These are phyloP conservation scores for Xylaria polymorpha DNA, from an alignment of 2,329 filamentous ascomycete genomes.

Conservation along the genomic window DNA sequence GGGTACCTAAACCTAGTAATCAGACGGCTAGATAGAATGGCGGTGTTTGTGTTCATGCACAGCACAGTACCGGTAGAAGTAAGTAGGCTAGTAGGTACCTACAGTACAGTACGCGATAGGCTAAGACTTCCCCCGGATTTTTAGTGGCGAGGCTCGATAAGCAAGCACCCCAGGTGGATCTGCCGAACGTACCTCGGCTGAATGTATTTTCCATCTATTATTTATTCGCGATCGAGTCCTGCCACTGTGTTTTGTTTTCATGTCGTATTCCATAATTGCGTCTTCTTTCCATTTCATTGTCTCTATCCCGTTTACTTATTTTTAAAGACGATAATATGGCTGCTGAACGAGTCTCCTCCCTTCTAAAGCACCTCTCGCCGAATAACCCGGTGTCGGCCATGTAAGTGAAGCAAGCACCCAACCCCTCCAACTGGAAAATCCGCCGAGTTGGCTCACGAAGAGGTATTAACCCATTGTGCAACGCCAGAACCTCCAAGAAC, in stretches of 20 bases:
- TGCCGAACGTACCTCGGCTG: conserved; percentile 27
- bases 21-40: not conserved
- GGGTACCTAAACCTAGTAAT: too few relatives aligned
- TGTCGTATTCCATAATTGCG: not conserved
- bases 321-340: conserved; percentile 70
- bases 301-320: not conserved
- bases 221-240: not conserved
- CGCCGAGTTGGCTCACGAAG: not conserved
- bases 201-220: conserved; percentile 13
- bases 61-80: too few relatives aligned
- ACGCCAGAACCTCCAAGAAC: conserved; percentile 83
- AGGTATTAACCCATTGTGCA: conserved; percentile 15
- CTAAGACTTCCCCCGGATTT: conserved; percentile 11
- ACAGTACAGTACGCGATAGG: too few relatives aligned
- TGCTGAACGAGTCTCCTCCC: conserved; percentile 84
- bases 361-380: conserved; percentile 87
- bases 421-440: conserved; percentile 15
- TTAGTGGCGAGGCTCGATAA: not conserved
- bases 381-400: conserved; percentile 78
- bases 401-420: conserved; percentile 63
- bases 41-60: too few relatives aligned
- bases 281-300: not conserved
- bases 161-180: conserved; percentile 7
- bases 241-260: not conserved
- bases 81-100: too few relatives aligned